These are phyloP conservation scores for Rubia tinctorum DNA, from an alignment of 305 asterid genomes.

Conservation along the genomic window DNA sequence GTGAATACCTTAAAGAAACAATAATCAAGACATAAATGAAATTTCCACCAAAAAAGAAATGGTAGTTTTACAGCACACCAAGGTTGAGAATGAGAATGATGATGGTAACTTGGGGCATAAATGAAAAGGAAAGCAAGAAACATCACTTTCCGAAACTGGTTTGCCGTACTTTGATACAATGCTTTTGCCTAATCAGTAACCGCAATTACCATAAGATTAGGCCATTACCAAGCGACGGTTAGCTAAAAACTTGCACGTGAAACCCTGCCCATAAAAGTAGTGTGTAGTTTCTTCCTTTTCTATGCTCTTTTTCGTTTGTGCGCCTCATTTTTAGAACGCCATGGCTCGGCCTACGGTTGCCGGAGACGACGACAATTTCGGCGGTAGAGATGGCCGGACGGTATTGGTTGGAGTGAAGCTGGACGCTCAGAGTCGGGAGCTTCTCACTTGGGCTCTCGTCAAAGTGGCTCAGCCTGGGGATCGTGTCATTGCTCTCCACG, in stretches of 20 bases:
- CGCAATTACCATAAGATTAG: neutral
- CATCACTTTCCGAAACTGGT: constrained; percentile 16
- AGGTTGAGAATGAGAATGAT: neutral
- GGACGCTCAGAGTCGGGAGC: constrained; percentile 67
- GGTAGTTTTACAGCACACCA: constrained; percentile 4
- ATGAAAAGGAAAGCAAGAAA: neutral
- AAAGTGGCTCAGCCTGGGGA: constrained; percentile 92
- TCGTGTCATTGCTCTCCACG: constrained; percentile 88
- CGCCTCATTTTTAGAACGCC: neutral
- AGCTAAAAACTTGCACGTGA: constrained; percentile 4
- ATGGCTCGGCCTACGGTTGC: constrained; percentile 35
- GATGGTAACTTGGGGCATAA: constrained; percentile 22
- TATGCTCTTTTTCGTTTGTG: neutral
- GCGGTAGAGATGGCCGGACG: constrained; percentile 48
- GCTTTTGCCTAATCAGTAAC: neutral
- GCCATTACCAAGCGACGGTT: constrained; percentile 19
- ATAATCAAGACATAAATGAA: neutral
- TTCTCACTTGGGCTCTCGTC: constrained; percentile 94
- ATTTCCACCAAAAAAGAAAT: neutral
- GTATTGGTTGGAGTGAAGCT: constrained; percentile 87
- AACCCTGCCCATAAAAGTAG: constrained; percentile 2
- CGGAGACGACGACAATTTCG: constrained; percentile 40
- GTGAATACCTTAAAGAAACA: neutral
- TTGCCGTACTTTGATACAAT: neutral
- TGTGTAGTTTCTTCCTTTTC: neutral